These are phyloP conservation scores for Bryoerythrophyllum caledonicum DNA, from an alignment of 225 moss, liverwort and hornwort genomes.

Conservation along the genomic window DNA sequence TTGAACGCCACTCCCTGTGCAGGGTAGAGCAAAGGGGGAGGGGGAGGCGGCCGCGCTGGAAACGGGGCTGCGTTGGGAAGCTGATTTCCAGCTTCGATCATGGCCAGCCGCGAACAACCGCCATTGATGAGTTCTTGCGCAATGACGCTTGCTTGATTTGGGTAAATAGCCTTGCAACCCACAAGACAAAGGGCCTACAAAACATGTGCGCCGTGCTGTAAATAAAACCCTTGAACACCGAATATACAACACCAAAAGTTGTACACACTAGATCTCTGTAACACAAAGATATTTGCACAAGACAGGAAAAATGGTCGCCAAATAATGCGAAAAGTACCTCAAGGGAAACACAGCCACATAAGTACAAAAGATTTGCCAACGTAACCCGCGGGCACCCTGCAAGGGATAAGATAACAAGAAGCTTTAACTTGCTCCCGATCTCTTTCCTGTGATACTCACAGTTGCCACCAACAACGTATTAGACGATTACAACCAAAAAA, in stretches of 20 bases:
- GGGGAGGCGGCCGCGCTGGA: conserved; percentile 63
- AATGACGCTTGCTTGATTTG: conserved; percentile 50
- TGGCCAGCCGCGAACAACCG: conserved; percentile 51
- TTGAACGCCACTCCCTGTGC: conserved; percentile 45
- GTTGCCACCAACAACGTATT: not conserved
- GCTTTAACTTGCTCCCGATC: conserved; percentile 58
- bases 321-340: conserved; percentile 34
- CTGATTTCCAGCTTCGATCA: conserved; percentile 65
- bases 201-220: not conserved
- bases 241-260: not conserved
- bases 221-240: not conserved
- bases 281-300: not conserved
- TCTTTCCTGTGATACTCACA: conserved; percentile 39
- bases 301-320: not conserved
- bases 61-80: conserved; percentile 69
- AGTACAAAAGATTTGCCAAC: conserved; percentile 59
- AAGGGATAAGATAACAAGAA: conserved; percentile 52
- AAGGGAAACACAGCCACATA: conserved; percentile 57
- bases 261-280: not conserved
- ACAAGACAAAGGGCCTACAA: conserved; percentile 61
- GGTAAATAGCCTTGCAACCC: conserved; percentile 57
- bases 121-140: conserved; percentile 52
- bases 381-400: conserved; percentile 63
- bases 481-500: not conserved
- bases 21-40: conserved; percentile 53